A percentile compares a stretch with the other conserved stretches of the same genome.
Evolutionary conservation across 208 protist genomes (phyloP).

Genomic region (Vickermania spadyakhi): DNA sequence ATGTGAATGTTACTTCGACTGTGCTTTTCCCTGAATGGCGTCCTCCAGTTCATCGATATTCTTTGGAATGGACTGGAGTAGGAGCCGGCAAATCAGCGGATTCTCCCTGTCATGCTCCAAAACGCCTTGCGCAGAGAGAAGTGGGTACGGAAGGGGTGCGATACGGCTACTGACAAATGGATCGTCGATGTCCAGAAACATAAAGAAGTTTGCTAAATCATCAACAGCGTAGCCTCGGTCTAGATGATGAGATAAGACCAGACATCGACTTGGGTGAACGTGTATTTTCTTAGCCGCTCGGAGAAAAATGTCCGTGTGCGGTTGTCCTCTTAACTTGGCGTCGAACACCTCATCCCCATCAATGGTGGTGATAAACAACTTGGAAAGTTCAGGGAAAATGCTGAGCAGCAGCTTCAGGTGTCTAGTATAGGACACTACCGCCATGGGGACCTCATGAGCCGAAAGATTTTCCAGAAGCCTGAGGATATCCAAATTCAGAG

Average conservation of each 20-base stretch:
- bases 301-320: constrained; percentile 73
- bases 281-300: constrained; percentile 82
- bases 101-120: constrained; percentile 17
- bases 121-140: constrained; percentile 16
- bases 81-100: constrained; percentile 55
- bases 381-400: constrained; percentile 37
- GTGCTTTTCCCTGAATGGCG: constrained; percentile 46
- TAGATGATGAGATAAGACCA: constrained; percentile 73
- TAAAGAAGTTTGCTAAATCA: constrained; percentile 62
- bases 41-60: constrained; percentile 78
- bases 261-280: constrained; percentile 53
- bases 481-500: constrained; percentile 44
- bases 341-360: constrained; percentile 86
- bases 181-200: constrained; percentile 87
- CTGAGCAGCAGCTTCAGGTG: constrained; percentile 53
- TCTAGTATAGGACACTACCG: constrained; percentile 77
- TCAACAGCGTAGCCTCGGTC: constrained; percentile 61
- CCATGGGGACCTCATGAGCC: constrained; percentile 46
- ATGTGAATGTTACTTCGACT: too few species aligned
- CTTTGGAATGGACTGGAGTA: constrained; percentile 38
- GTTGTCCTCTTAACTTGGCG: constrained; percentile 55
- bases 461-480: constrained; percentile 44
- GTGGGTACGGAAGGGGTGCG: constrained; percentile 28
- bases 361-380: constrained; percentile 64
- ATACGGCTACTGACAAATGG: constrained; percentile 63